phyloP scores from a whole-genome alignment of 148 eudicot genomes.

The Hydrangea macrophylla region DNA sequence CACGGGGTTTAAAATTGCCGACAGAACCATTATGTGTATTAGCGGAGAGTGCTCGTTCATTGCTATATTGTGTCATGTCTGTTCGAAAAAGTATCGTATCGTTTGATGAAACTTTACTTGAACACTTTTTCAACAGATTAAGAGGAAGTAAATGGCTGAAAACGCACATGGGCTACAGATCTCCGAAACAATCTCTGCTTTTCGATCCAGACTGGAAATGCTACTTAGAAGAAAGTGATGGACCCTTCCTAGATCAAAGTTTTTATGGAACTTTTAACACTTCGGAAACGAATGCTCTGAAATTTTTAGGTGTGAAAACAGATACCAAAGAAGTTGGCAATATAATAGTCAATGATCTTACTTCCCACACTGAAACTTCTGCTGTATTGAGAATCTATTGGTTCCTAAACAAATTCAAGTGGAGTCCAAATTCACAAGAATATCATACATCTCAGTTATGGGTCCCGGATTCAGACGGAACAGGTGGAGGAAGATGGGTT shows the following conservation, averaged over 20 bases:
- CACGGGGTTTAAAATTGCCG: neutral
- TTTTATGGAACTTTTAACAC: constrained; percentile 11
- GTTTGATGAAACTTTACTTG: neutral
- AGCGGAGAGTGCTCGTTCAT: no score
- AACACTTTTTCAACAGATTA: neutral
- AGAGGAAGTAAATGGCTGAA: constrained; percentile 7
- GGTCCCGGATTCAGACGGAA: constrained; percentile 12
- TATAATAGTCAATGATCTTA: neutral
- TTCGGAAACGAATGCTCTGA: neutral
- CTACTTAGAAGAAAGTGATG: constrained; percentile 8
- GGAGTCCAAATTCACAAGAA: neutral
- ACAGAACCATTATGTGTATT: no score
- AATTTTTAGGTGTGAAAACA: constrained; percentile 10
- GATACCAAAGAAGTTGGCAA: constrained; percentile 10
- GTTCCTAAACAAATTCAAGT: constrained; percentile 7
- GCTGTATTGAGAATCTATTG: constrained; percentile 10
- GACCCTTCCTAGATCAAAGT: constrained; percentile 11
- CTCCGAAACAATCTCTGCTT: constrained; percentile 15
- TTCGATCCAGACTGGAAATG: constrained; percentile 15
- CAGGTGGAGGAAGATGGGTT: constrained; percentile 7
- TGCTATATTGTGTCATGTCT: neutral
- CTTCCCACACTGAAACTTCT: constrained; percentile 10
- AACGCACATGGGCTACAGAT: constrained; percentile 17
- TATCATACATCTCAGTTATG: neutral
- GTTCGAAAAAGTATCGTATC: neutral